Percentiles rank a stretch among this genome's conserved stretches.
Evolutionary conservation across 129 eudicot species (phyloP).

Genomic region (Tanacetum coccineum): DNA sequence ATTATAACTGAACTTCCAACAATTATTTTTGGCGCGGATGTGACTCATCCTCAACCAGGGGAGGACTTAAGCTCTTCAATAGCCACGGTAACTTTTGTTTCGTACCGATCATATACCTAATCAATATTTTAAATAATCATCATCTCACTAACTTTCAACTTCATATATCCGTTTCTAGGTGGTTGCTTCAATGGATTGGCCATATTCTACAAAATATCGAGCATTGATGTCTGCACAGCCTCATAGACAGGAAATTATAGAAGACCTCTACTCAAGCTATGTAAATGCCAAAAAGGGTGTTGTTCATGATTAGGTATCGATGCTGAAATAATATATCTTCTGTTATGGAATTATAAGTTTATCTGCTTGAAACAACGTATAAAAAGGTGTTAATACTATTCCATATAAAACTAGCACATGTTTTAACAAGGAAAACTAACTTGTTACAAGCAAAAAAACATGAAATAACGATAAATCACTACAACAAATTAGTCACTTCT

Average conservation of each 20-base stretch:
- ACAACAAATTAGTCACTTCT: too few relatives aligned
- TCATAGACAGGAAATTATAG: conserved; percentile 61
- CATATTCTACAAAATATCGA: conserved; percentile 62
- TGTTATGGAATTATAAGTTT: neutral
- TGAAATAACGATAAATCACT: too few relatives aligned
- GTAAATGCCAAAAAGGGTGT: conserved; percentile 36
- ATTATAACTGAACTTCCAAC: conserved; percentile 44
- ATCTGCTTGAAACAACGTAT: neutral
- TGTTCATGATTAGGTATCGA: conserved; percentile 56
- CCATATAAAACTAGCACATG: too few relatives aligned
- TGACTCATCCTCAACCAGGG: conserved; percentile 78
- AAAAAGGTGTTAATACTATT: too few relatives aligned
- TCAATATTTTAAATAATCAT: neutral
- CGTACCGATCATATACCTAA: neutral
- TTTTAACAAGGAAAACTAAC: too few relatives aligned
- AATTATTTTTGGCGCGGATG: conserved; percentile 85
- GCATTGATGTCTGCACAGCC: conserved; percentile 63
- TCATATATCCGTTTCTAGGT: conserved; percentile 37
- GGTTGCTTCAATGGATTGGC: conserved; percentile 87
- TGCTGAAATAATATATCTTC: neutral
- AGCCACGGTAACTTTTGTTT: conserved; percentile 57
- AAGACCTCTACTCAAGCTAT: conserved; percentile 40
- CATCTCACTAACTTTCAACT: neutral
- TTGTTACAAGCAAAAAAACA: too few relatives aligned
- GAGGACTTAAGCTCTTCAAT: conserved; percentile 79